Evolutionary conservation across 2,329 filamentous ascomycete genomes (phyloP).

Genomic region (Fulvia fulva): DNA sequence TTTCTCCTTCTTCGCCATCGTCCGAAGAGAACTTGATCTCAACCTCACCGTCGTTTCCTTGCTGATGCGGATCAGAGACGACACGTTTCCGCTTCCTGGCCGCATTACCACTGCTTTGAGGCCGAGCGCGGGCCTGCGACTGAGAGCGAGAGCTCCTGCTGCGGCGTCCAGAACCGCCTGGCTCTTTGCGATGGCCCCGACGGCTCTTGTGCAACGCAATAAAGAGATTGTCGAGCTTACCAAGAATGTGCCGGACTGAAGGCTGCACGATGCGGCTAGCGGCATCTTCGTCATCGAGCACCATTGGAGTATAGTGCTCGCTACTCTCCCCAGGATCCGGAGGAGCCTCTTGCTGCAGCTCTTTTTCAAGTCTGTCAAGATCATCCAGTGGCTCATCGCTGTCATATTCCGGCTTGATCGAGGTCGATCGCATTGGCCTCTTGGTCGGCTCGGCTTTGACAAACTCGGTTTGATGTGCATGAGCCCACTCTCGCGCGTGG

Average conservation of each 20-base stretch:
- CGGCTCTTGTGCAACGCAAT: conserved; percentile 61
- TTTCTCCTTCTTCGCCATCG: background rate
- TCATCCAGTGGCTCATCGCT: background rate
- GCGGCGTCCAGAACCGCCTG: conserved; percentile 2
- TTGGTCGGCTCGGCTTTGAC: background rate
- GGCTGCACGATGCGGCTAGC: conserved; percentile 64
- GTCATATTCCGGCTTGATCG: background rate
- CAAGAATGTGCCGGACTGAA: conserved; percentile 65
- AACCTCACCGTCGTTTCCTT: background rate
- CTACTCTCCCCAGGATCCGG: background rate
- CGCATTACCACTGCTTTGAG: background rate
- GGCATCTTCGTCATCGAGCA: conserved; percentile 67
- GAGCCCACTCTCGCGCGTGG: conserved; percentile 2
- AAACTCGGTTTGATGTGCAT: background rate
- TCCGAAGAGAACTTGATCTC: background rate
- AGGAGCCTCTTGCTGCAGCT: background rate
- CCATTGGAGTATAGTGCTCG: conserved; percentile 44
- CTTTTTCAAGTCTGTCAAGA: background rate
- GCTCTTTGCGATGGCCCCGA: conserved; percentile 21
- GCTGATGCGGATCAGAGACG: conserved; percentile 1
- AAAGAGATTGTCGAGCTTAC: conserved; percentile 66
- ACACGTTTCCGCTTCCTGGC: conserved; percentile 8
- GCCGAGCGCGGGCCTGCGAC: background rate
- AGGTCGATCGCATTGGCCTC: background rate
- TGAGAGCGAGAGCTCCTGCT: conserved; percentile 10